These are phyloP conservation scores for Linnemannia zychae DNA, from an alignment of 192 early-diverging fungal genomes.

Conservation along the genomic window DNA sequence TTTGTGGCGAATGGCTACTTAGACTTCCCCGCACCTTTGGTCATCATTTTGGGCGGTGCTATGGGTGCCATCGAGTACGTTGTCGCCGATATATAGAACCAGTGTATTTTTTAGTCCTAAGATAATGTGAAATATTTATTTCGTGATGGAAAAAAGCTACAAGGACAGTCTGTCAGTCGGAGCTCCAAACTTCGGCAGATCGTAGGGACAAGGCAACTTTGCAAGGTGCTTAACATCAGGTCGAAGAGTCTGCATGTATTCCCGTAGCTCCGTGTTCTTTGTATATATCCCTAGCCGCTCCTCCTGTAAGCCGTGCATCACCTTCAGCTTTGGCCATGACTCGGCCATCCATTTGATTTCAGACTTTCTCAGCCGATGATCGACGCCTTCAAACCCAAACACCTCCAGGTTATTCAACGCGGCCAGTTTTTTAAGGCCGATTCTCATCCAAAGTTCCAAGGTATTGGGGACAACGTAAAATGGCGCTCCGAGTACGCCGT, in stretches of 20 bases:
- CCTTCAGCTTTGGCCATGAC: background rate
- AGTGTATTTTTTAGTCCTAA: background rate
- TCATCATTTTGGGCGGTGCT: slow-evolving; percentile 51
- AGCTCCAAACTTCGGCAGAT: background rate
- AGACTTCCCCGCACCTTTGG: slow-evolving; percentile 45
- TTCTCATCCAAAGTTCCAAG: background rate
- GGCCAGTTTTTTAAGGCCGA: background rate
- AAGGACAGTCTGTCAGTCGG: background rate
- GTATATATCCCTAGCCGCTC: background rate
- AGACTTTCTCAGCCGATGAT: background rate
- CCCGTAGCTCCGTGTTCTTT: background rate
- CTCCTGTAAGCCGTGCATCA: background rate
- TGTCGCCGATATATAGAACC: slow-evolving; percentile 1
- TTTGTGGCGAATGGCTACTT: slow-evolving; percentile 52
- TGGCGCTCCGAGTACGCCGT: background rate
- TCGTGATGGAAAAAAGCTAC: background rate
- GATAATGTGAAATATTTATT: too few species aligned
- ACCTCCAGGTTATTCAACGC: background rate
- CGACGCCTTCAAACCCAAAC: background rate
- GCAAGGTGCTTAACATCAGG: background rate
- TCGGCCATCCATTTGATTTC: background rate
- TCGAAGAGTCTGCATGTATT: background rate
- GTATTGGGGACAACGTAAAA: background rate
- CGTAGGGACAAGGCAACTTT: background rate
- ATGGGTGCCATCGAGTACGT: slow-evolving; percentile 58